Evolutionary conservation across 768 basidiomycete genomes (phyloP), one percentile per base, ranked within the genome.

Genomic region (Mycena capillaripes): DNA sequence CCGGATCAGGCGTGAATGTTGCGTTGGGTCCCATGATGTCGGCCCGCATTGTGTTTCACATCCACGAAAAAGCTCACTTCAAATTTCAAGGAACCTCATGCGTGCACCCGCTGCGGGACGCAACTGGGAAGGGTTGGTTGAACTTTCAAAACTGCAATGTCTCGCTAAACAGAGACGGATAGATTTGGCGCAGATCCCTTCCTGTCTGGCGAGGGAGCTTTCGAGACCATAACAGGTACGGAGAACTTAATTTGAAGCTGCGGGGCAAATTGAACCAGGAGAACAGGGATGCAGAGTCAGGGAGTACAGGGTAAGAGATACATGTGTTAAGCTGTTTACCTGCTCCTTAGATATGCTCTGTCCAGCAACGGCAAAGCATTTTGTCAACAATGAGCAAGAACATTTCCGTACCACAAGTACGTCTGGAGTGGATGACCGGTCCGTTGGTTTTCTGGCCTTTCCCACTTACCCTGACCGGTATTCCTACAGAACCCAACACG

Each of bases 341-440:
- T 9, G 17, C n/a, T 12, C 16, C 30, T 4, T 17, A 27, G 7
- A 34, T 10, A 17, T 9, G 8, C 3, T 4, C n/a, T 19, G 19
- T 36, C 16, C 55, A 73, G 72, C 71, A 23, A 72, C 71, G 17
- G 71, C 71, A 5, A 72, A 72, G 29, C 71, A 72, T 48, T 68
- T 48, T 52, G 44, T 72, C 16, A 63, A 63, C 42, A 72, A 71
- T 10, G 21, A 19, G 8, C 21, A 32, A 74, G 88, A 89, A 73
- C 88, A 88, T 76, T 85, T 81, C 68, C 81, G 86, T 23, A 80
- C 78, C 9, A 76, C 80, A 0, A 83, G 83, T 55, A 82, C 83
- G 52, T 86, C 85, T 4, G 80, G 81, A 53, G 83, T 86, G 29
- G 86, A 87, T 74, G 86, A 86, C 64, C 79, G 85, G 84, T 84